These are phyloP conservation scores for Lineolata rhizophorae DNA, from an alignment of 495 filamentous ascomycete genomes.

Conservation along the genomic window DNA sequence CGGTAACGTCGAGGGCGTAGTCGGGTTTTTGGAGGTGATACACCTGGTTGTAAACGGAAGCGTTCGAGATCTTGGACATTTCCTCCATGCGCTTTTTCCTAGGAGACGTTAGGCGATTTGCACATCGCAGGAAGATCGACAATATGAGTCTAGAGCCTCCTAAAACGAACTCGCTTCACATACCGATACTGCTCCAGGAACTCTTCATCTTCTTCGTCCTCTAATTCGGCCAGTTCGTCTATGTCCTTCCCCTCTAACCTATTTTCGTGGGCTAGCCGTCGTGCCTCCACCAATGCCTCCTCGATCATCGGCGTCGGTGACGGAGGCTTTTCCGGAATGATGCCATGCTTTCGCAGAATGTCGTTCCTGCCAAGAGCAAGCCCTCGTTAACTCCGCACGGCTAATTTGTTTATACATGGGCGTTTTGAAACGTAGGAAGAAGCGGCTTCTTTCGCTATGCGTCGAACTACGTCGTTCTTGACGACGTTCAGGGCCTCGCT, in stretches of 20 bases:
- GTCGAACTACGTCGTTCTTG: too few species aligned
- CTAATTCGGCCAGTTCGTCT: constrained; percentile 78
- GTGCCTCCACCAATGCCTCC: constrained; percentile 74
- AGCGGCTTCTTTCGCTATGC: too few species aligned
- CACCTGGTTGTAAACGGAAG: constrained; percentile 66
- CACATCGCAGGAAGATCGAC: background rate
- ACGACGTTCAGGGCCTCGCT: too few species aligned
- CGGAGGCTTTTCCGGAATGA: constrained; percentile 91
- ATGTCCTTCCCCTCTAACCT: constrained; percentile 81
- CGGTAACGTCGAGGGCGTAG: constrained; percentile 80
- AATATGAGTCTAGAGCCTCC: too few species aligned
- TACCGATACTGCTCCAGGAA: constrained; percentile 70
- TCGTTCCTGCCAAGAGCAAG: too few species aligned
- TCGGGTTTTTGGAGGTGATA: constrained; percentile 89
- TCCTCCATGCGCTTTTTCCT: constrained; percentile 68
- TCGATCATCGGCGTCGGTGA: constrained; percentile 87
- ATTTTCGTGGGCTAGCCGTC: constrained; percentile 65
- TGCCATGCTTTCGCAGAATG: constrained; percentile 84
- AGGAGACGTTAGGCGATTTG: background rate
- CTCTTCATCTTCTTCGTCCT: constrained; percentile 83
- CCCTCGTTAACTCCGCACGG: too few species aligned
- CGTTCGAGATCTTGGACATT: constrained; percentile 46
- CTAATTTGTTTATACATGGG: too few species aligned
- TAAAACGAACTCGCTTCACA: too few species aligned
- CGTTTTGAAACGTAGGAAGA: too few species aligned